Evolutionary conservation across 192 early-diverging fungal genomes (phyloP).

Genomic region (Thamnidium elegans): DNA sequence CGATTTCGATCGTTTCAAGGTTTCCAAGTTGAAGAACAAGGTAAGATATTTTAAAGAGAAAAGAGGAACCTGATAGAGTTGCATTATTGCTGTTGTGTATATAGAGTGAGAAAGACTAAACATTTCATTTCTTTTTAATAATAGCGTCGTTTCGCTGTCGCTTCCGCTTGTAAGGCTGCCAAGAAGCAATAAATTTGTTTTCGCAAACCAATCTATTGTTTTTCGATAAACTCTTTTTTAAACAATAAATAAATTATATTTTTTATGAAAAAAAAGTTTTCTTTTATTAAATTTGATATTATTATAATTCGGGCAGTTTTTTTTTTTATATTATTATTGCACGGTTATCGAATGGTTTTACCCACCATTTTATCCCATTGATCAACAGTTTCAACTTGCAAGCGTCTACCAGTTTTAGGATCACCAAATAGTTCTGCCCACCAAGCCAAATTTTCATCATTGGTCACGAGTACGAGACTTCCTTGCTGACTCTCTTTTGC

Average conservation of each 20-base stretch:
- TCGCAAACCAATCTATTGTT: background rate
- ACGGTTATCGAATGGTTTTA: constrained; percentile 7
- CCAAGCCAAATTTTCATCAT: constrained; percentile 44
- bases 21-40: constrained; percentile 91
- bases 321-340: too few relatives aligned
- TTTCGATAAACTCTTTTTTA: background rate
- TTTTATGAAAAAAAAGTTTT: background rate
- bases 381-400: constrained; percentile 23
- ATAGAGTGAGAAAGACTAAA: background rate
- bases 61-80: too few relatives aligned
- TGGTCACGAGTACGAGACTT: constrained; percentile 46
- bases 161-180: constrained; percentile 23
- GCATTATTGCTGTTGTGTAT: too few relatives aligned
- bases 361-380: constrained; percentile 29
- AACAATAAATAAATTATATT: background rate
- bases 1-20: constrained; percentile 99
- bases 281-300: too few relatives aligned
- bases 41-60: constrained; percentile 37
- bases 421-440: constrained; percentile 50
- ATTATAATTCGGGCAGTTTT: too few relatives aligned
- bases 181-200: constrained; percentile 28
- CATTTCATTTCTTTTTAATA: background rate
- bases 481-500: constrained; percentile 16
- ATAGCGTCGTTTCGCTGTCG: constrained; percentile 34
- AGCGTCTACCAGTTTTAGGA: constrained; percentile 17